Evolutionary conservation across 2,329 filamentous ascomycete genomes (phyloP), one percentile per base, ranked within the genome.

Genomic region (Gliomastix tumulicola): DNA sequence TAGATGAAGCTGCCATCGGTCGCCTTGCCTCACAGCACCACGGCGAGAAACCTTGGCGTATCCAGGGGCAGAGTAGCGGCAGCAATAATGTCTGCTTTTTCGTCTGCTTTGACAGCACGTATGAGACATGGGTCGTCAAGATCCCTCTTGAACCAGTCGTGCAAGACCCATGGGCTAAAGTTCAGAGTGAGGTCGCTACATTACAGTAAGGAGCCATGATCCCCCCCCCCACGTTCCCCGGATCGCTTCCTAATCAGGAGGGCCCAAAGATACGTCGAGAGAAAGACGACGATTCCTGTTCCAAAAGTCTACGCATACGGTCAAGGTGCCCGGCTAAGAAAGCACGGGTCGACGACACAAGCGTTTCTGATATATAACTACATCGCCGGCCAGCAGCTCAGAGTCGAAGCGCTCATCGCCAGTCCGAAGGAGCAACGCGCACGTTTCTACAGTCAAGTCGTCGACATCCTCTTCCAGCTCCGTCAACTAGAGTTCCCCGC

Each of bases 41-140:
- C 27, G 7, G 6, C 27, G 7, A 30, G 7, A 13, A 30, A 16
- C 27, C 27, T 12, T 30, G 27, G 13, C 6, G 7, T 16, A 30
- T 30, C 27, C 17, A n/a, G n/a, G 27, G 27, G 7, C 17, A 12
- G 7, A 16, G 13, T 16, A 12, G 17, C 27, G 44, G 44, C 17
- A 46, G 44, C 32, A 44, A 41, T 34, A 46, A 46, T 21, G 35
- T 41, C 32, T 46, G 44, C 30, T 43, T 46, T 35, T 41, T 46
- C 25, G 35, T 44, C 30, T 15, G 20, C 13, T 44, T 44, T 27
- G 31, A 30, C 31, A 21, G 10, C 12, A 35, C 37, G 11, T 30
- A 36, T 31, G 30, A 21, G 18, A 30, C 7, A 31, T 44, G 42
- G 42, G 36, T 43, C 22, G 37, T 46, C 6, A 32, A 42, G 22